These are phyloP conservation scores for Trichoderma brevicompactum DNA, from an alignment of 2,329 filamentous ascomycete species.

Conservation along the genomic window DNA sequence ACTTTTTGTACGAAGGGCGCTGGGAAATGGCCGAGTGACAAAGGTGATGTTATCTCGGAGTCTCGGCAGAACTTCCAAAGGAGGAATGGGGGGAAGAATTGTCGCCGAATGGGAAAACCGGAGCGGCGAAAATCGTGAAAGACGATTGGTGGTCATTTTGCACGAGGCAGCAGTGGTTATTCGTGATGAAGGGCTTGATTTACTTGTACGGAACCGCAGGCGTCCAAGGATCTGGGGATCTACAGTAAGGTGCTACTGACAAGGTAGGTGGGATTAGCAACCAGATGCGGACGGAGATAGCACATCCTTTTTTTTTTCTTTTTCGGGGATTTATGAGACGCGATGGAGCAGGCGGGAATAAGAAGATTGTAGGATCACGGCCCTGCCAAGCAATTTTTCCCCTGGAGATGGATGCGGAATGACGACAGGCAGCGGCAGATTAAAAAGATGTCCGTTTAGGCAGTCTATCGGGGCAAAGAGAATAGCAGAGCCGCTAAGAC, in stretches of 20 bases:
- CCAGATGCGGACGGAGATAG: background rate
- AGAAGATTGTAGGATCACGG: background rate
- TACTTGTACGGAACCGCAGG: background rate
- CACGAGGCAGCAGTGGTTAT: background rate
- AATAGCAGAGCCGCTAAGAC: background rate
- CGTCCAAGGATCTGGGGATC: constrained; percentile 9
- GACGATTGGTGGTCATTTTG: constrained; percentile 12
- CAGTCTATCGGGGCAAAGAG: background rate
- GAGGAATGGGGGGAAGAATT: background rate
- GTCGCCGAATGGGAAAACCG: constrained; percentile 5
- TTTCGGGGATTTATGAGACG: background rate
- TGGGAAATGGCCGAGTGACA: constrained; percentile 4
- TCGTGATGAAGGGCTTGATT: background rate
- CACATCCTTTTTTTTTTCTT: background rate
- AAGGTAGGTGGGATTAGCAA: constrained; percentile 4
- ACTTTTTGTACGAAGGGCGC: background rate
- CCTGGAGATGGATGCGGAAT: background rate
- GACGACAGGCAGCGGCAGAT: background rate
- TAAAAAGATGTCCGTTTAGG: no score
- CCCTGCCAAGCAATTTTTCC: constrained; percentile 5
- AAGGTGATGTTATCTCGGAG: background rate
- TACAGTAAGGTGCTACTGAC: constrained; percentile 1
- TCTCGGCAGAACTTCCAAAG: constrained; percentile 7
- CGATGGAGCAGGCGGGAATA: background rate
- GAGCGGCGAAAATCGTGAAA: constrained; percentile 4